These are phyloP conservation scores for Mycena capillaripes DNA, from an alignment of 768 basidiomycete genomes.

Conservation along the genomic window DNA sequence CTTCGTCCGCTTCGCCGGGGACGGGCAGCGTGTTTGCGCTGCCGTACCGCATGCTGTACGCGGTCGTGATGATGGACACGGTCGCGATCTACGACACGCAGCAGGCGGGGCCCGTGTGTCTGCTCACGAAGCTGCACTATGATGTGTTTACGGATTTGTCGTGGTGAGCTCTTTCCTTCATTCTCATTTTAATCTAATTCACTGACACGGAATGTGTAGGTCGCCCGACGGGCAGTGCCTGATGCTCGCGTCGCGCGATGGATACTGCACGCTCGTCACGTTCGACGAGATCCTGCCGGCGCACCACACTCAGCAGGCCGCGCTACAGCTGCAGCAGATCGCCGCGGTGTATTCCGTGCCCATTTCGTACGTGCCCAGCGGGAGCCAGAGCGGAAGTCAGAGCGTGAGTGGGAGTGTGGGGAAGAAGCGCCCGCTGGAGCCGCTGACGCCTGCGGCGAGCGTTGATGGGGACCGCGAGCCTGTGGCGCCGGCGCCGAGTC, in stretches of 20 bases:
- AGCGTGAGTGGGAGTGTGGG: neutral
- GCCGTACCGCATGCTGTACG: constrained; percentile 95
- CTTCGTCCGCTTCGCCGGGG: constrained; percentile 15
- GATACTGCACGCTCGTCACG: constrained; percentile 95
- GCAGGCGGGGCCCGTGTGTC: constrained; percentile 90
- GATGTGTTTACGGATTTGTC: constrained; percentile 97
- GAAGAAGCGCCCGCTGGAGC: constrained; percentile 58
- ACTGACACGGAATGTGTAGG: constrained; percentile 71
- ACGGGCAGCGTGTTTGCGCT: constrained; percentile 86
- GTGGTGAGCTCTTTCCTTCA: constrained; percentile 72
- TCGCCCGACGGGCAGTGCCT: constrained; percentile 96
- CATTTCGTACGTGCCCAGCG: constrained; percentile 55
- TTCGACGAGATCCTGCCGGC: constrained; percentile 95
- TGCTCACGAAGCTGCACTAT: constrained; percentile 95
- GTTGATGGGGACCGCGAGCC: constrained; percentile 57
- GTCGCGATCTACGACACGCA: constrained; percentile 97
- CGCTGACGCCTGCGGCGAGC: constrained; percentile 64
- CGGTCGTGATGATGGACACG: constrained; percentile 96
- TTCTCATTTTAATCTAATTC: neutral
- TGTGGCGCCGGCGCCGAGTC: constrained; percentile 29
- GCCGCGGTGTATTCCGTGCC: constrained; percentile 87
- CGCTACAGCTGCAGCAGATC: constrained; percentile 91
- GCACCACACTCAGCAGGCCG: constrained; percentile 92
- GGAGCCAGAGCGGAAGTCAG: neutral
- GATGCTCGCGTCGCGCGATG: constrained; percentile 92